These are phyloP conservation scores for Candida dubliniensis DNA, from an alignment of 1,139 yeast species.

Conservation along the genomic window DNA sequence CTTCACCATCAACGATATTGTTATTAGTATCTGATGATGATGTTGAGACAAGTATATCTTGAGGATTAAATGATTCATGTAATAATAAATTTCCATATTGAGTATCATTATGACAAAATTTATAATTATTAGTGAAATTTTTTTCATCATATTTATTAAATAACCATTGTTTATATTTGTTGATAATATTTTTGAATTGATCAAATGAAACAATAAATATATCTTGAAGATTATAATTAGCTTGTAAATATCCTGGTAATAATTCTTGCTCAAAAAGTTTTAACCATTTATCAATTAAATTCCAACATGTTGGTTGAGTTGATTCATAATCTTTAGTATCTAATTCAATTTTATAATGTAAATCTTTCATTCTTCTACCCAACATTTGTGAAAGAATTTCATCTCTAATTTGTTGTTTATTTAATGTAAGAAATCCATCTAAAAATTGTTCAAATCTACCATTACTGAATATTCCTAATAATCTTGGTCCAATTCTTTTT, in stretches of 20 bases:
- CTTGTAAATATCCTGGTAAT: slow-evolving; percentile 26
- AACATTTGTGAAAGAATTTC: slow-evolving; percentile 78
- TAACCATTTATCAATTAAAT: slow-evolving; percentile 71
- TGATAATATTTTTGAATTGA: slow-evolving; percentile 48
- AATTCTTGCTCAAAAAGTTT: slow-evolving; percentile 48
- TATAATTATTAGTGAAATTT: slow-evolving; percentile 49
- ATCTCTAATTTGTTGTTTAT: slow-evolving; percentile 69
- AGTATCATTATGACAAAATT: slow-evolving; percentile 92
- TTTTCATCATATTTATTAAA: slow-evolving; percentile 49
- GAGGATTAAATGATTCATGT: slow-evolving; percentile 35
- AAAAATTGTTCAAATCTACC: slow-evolving; percentile 92
- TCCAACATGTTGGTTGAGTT: slow-evolving; percentile 63
- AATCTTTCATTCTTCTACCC: slow-evolving; percentile 94
- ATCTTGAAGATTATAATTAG: slow-evolving; percentile 33
- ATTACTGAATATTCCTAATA: slow-evolving; percentile 84
- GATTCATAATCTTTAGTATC: slow-evolving; percentile 43
- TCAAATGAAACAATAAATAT: slow-evolving; percentile 52
- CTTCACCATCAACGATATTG: slow-evolving; percentile 14
- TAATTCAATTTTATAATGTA: slow-evolving; percentile 79
- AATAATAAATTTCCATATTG: slow-evolving; percentile 89
- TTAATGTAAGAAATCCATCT: slow-evolving; percentile 74
- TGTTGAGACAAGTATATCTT: slow-evolving; percentile 35
- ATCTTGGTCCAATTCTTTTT: slow-evolving; percentile 82
- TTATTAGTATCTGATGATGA: slow-evolving; percentile 11
- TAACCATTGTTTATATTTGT: slow-evolving; percentile 63